Conservation (phyloP, 352 stramenopile genomes). For the Globisporangium takayamanum region DNA sequence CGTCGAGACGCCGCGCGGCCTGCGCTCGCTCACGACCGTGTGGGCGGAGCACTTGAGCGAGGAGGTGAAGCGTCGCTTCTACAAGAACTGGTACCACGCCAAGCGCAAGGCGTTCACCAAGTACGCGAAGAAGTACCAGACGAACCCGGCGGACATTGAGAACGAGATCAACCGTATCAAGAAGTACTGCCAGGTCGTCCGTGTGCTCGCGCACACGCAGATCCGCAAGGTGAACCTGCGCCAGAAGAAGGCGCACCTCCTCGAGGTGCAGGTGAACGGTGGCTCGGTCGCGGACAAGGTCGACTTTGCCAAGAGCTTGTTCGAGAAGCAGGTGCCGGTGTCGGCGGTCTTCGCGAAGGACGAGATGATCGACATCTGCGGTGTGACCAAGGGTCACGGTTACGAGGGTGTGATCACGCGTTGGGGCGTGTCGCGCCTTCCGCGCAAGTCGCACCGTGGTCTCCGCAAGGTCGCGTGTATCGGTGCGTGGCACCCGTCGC, state of each 20-base stretch:
- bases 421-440: slow-evolving; percentile 99
- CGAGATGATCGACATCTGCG: slow-evolving; percentile 98
- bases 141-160: slow-evolving; percentile 89
- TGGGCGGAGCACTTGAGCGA: slow-evolving; percentile 99
- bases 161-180: slow-evolving; percentile 99
- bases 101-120: slow-evolving; percentile 99
- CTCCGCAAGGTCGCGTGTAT: slow-evolving; percentile 99
- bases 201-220: slow-evolving; percentile 99
- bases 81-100: slow-evolving; percentile 99
- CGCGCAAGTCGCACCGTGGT: slow-evolving; percentile 99
- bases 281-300: slow-evolving; percentile 97
- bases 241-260: slow-evolving; percentile 99
- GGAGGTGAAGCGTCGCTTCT: slow-evolving; percentile 99
- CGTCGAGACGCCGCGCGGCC: slow-evolving; percentile 98
- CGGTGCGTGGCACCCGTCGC: slow-evolving; percentile 99
- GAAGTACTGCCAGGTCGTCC: slow-evolving; percentile 99
- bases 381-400: slow-evolving; percentile 99
- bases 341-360: slow-evolving; percentile 94
- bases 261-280: slow-evolving; percentile 99
- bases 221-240: slow-evolving; percentile 98
- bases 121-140: slow-evolving; percentile 99
- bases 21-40: slow-evolving; percentile 98
- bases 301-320: slow-evolving; percentile 98
- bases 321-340: slow-evolving; percentile 99
- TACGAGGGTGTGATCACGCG: slow-evolving; percentile 98